Base-by-base conservation (phyloP, 345 rosid genomes). In the Citrus sp. region DNA sequence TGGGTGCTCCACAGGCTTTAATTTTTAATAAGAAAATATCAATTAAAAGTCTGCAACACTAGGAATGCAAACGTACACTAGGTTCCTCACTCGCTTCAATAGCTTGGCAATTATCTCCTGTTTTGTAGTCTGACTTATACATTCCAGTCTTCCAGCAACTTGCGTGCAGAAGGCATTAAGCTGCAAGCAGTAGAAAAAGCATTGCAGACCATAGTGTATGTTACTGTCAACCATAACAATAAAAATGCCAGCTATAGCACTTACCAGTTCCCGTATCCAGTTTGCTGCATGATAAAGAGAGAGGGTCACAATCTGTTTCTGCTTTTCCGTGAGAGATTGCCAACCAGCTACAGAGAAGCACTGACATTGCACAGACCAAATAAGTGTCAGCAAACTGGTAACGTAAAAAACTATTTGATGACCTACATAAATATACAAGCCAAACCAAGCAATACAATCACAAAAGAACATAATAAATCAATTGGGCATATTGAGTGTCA, bases 181-280 rank as follows among this genome's bases (percentile, higher is more conserved):
- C 98, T 93, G 76, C 81, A 83, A 42, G 5, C n/a, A 68, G 55
- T 78, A 75, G 60, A 34, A 75, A 74, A 79, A 71, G 28, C 78
- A 58, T 78, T 70, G 82, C 34, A 77, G 82, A 75, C 10, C 61
- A 75, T 5, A 81, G n/a, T 37, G 19, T 32, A 59, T 30, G 49
- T 46, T 67, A 66, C 73, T 67, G n/a, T 60, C 34, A 77, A 80
- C 3, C 58, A 49, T 60, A 67, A 64, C 65, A 42, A 35, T 62
- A 66, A 51, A 25, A 76, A 62, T 76, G 51, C 42, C 64, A 74
- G 72, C 62, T 67, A 84, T 42, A 75, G 30, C 67, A 81, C 76
- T 82, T 83, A 92, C 97, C 84, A 94, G 87, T 89, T 94, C 98
- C 77, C 94, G 76, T 62, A 92, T 89, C 95, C 97, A 92, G 79